Evolutionary conservation across 441 rosid genomes (phyloP), one percentile per base, ranked within the genome.

Genomic region (Arabidopsis hybrid): DNA sequence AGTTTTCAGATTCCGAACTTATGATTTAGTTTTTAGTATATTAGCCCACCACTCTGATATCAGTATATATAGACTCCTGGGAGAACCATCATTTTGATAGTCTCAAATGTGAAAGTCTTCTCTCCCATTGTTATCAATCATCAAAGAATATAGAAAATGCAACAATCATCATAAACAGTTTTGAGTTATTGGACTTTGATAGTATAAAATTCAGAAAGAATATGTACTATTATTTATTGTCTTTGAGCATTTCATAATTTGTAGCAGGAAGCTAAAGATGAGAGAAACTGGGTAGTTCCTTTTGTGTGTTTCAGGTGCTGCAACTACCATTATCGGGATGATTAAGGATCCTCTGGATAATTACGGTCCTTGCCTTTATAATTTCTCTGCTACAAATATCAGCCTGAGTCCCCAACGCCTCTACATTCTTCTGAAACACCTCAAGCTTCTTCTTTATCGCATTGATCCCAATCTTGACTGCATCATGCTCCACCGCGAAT

Each of bases 271-370:
- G 73, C 35, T 36, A 40, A 73, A 46, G 63, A 51, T 12, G 47
- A 45, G 60, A 17, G 55, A 49, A 49, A 34, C 13, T 13, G 56
- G 29, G 29, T 26, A 64, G 51, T 45, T 64, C 21, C 12, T 42
- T 42, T 42, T n/a, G 50, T 14, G 17, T 46, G 6, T 46, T 46
- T 76, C 80, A 76, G 72, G 67, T 69, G 65, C 71, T 76, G 60
- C 39, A 55, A 76, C 67, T 46, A 21, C 2, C 79, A 63, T 78
- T 78, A 61, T 78, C 77, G 8, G 89, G 87, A 26, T 74, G 82
- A 57, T 84, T 83, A 56, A 89, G 83, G 81, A 93, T 84, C 87
- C 89, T 88, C 75, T 88, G 98, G n/a, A 89, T 86, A 78, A 91
- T 87, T 56, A 85, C 92, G 17, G 91, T 91, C 80, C 98, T 85